These are phyloP conservation scores for Solanum chilense DNA, from an alignment of 257 asterid genomes.

Conservation along the genomic window DNA sequence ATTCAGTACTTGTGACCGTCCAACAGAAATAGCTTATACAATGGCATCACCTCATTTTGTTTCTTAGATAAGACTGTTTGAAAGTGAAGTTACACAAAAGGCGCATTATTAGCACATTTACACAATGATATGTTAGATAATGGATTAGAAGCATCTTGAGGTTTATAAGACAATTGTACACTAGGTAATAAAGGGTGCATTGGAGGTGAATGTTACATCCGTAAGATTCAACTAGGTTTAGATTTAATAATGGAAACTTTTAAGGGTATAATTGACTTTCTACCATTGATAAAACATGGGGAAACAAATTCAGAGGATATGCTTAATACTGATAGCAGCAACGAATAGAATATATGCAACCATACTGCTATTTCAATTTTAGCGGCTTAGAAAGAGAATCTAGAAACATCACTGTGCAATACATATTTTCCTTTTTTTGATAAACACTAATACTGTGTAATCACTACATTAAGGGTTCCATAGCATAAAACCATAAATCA, in stretches of 20 bases:
- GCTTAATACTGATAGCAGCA: not conserved
- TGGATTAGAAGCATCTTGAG: not conserved
- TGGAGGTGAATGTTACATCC: not conserved
- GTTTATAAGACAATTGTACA: not conserved
- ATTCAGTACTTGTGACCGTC: not conserved
- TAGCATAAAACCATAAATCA: not conserved
- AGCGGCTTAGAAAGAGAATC: not conserved
- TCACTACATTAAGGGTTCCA: not conserved
- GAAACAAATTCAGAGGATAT: not conserved
- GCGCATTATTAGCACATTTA: not conserved
- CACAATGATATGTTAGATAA: not conserved
- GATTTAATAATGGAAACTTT: not conserved
- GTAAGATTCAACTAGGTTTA: not conserved
- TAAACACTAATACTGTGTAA: not conserved
- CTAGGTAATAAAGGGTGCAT: not conserved
- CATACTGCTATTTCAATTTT: not conserved
- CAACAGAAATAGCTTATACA: not conserved
- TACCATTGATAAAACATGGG: not conserved
- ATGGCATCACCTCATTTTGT: not conserved
- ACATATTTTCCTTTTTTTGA: not conserved
- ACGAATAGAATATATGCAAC: not conserved
- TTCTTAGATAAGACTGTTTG: not conserved
- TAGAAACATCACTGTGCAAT: not conserved
- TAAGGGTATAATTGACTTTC: not conserved
- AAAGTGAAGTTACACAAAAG: not conserved